phyloP scores from a whole-genome alignment of 768 basidiomycete species.

The Naganishia vaughanmartiniae region DNA sequence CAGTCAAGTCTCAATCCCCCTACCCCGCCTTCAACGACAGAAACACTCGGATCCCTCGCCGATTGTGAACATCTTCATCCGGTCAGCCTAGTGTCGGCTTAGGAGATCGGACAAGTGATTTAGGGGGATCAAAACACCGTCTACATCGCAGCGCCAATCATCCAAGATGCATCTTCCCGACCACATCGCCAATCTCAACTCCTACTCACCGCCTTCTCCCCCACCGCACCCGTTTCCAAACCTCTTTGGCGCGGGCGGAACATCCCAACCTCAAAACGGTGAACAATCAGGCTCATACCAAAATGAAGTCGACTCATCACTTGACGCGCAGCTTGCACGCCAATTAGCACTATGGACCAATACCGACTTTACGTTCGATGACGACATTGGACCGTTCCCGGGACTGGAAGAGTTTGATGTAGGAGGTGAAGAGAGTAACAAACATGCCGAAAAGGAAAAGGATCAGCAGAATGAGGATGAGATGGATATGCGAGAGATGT shows the following conservation, averaged over 20 bases:
- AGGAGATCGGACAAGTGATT: neutral
- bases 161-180: constrained; percentile 29
- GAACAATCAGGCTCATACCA: constrained; percentile 7
- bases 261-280: neutral
- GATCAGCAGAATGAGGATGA: constrained; percentile 21
- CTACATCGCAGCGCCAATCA: neutral
- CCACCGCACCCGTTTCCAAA: constrained; percentile 18
- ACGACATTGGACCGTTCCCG: constrained; percentile 22
- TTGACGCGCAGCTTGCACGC: constrained; percentile 23
- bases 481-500: constrained; percentile 26
- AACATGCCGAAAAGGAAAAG: constrained; percentile 22
- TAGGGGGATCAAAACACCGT: neutral
- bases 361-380: constrained; percentile 29
- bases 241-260: constrained; percentile 2
- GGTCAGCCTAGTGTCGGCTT: neutral
- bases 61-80: neutral
- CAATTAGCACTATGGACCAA: constrained; percentile 34
- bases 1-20: too few relatives aligned
- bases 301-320: constrained; percentile 9
- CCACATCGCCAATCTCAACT: constrained; percentile 34
- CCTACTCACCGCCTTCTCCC: constrained; percentile 21
- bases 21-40: too few relatives aligned
- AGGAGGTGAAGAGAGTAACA: neutral
- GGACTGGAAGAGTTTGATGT: constrained; percentile 14
- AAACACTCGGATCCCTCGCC: neutral